These are phyloP conservation scores for Ogataea neopini DNA, from an alignment of 805 yeast species.

Conservation along the genomic window DNA sequence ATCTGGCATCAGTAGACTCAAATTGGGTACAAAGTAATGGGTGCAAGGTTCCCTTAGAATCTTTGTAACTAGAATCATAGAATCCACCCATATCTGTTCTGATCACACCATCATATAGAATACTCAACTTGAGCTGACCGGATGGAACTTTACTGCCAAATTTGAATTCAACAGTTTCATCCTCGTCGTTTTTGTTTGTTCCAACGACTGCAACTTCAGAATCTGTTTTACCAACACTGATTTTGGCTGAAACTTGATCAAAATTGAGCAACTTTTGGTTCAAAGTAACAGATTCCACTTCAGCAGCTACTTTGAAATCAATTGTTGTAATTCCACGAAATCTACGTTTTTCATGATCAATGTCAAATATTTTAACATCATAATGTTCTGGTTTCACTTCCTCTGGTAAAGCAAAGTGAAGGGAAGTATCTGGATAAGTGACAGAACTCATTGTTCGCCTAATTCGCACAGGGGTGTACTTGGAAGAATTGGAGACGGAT, in stretches of 20 bases:
- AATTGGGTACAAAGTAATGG: conserved; percentile 54
- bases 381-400: conserved; percentile 76
- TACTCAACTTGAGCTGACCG: conserved; percentile 34
- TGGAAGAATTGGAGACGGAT: not conserved
- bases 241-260: conserved; percentile 23
- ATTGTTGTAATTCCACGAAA: conserved; percentile 52
- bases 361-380: conserved; percentile 58
- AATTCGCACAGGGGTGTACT: not conserved
- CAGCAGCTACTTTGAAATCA: conserved; percentile 43
- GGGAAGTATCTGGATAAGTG: conserved; percentile 37
- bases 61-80: conserved; percentile 47
- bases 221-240: conserved; percentile 30
- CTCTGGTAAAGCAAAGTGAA: conserved; percentile 45
- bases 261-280: conserved; percentile 48
- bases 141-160: conserved; percentile 43
- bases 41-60: conserved; percentile 37
- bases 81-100: conserved; percentile 60
- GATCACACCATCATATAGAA: conserved; percentile 44
- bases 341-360: conserved; percentile 48
- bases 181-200: conserved; percentile 37
- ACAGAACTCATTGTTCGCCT: conserved; percentile 2
- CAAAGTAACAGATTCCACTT: conserved; percentile 47
- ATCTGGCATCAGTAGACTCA: conserved; percentile 59
- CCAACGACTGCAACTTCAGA: conserved; percentile 23
- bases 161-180: conserved; percentile 63